Evolutionary conservation across 2,329 filamentous ascomycete species (phyloP).

Genomic region (Orbilia quercus): DNA sequence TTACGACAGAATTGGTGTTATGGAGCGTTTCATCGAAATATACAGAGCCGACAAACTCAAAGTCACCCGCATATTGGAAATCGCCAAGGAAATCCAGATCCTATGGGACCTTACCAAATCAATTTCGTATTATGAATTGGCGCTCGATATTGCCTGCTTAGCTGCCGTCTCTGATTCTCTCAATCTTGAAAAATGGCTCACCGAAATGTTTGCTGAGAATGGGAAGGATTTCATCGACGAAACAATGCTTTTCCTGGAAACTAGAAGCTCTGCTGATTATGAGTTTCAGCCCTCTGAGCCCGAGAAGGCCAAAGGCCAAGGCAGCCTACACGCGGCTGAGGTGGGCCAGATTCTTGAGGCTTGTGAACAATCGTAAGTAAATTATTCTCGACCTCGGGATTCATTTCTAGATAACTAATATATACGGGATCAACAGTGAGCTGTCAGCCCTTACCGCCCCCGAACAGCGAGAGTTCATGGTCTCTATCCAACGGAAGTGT

Average conservation of each 20-base stretch:
- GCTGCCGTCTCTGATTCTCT: slow-evolving; percentile 59
- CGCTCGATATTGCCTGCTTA: slow-evolving; percentile 59
- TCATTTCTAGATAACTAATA: background rate
- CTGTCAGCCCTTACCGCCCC: slow-evolving; percentile 62
- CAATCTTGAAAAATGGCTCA: slow-evolving; percentile 60
- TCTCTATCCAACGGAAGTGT: slow-evolving; percentile 80
- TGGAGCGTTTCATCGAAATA: slow-evolving; percentile 77
- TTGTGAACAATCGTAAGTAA: slow-evolving; percentile 54
- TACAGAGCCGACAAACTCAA: slow-evolving; percentile 58
- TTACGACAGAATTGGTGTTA: slow-evolving; percentile 88
- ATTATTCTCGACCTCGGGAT: background rate
- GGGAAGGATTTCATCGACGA: slow-evolving; percentile 68
- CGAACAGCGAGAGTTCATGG: slow-evolving; percentile 76
- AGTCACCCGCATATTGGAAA: slow-evolving; percentile 60
- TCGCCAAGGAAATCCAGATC: slow-evolving; percentile 60
- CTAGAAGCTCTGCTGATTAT: slow-evolving; percentile 48
- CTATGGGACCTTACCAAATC: slow-evolving; percentile 59
- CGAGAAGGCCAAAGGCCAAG: slow-evolving; percentile 32
- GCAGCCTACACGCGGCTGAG: slow-evolving; percentile 48
- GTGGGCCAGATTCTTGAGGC: slow-evolving; percentile 51
- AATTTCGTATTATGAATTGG: slow-evolving; percentile 57
- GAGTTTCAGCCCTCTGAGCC: slow-evolving; percentile 53
- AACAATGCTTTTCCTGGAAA: slow-evolving; percentile 70
- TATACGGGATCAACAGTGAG: slow-evolving; percentile 14
- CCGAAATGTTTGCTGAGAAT: slow-evolving; percentile 59